phyloP scores from a whole-genome alignment of 805 yeast species.

The Cyberlindnera sargentensis region DNA sequence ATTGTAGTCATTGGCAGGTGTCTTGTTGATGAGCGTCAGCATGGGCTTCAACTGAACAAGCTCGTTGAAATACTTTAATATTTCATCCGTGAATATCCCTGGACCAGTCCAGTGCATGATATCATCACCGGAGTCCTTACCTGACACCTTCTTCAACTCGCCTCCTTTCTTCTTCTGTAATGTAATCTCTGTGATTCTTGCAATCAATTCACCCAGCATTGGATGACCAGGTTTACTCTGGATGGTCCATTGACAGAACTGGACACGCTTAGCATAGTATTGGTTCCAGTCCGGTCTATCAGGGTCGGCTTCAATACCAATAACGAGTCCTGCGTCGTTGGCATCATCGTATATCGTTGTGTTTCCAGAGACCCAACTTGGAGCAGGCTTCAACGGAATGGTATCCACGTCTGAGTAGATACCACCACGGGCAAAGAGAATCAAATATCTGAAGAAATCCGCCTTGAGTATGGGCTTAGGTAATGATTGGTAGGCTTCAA shows the following conservation, averaged over 20 bases:
- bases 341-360: slow-evolving; percentile 12
- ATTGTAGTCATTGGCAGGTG: slow-evolving; percentile 21
- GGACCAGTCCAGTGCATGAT: slow-evolving; percentile 97
- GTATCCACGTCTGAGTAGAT: slow-evolving; percentile 92
- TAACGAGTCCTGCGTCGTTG: slow-evolving; percentile 60
- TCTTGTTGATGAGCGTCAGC: slow-evolving; percentile 11
- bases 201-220: slow-evolving; percentile 68
- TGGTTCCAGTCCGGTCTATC: slow-evolving; percentile 91
- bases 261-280: slow-evolving; percentile 90
- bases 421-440: slow-evolving; percentile 88
- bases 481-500: slow-evolving; percentile 64
- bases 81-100: slow-evolving; percentile 84
- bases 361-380: slow-evolving; percentile 62
- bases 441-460: slow-evolving; percentile 86
- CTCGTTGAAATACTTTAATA: slow-evolving; percentile 74
- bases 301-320: slow-evolving; percentile 97
- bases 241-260: slow-evolving; percentile 96
- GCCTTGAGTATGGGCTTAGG: slow-evolving; percentile 84
- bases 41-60: slow-evolving; percentile 3
- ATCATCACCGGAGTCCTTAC: slow-evolving; percentile 65
- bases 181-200: slow-evolving; percentile 73
- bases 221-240: slow-evolving; percentile 92
- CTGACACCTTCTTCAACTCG: slow-evolving; percentile 37
- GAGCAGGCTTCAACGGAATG: slow-evolving; percentile 59
- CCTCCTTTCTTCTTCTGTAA: slow-evolving; percentile 45